Evolutionary conservation across 2,329 filamentous ascomycete species (phyloP), one percentile per base, ranked within the genome.

Genomic region (Trichoderma sp.): DNA sequence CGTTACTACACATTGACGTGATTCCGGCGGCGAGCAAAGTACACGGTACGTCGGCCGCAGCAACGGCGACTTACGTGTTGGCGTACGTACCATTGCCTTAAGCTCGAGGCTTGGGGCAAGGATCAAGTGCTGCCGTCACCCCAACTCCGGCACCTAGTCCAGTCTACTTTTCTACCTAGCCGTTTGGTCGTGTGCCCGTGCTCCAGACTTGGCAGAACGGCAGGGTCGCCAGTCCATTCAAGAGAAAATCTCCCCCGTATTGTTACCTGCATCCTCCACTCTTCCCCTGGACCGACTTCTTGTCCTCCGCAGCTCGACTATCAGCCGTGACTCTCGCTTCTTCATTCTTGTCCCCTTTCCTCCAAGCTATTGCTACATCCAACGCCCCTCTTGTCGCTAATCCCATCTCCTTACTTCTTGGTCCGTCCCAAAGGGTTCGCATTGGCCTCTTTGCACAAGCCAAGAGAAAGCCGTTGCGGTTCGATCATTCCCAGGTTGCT

Each of bases 1-100:
- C 3, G 39, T 18, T 18, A 43, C 39, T n/a, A n/a, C 39, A 43
- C 39, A 4, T 43, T 43, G 46, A 21, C n/a, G 46, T 49, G 46
- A 49, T 24, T 49, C 24, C 21, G 46, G 8, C 21, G 11, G 21
- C n/a, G 3, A 11, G 46, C 32, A 39, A 16, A 60, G 39, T 43
- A 60, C 16, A 30, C 24, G 37, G 39, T 59, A 43, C 37, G 26
- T n/a, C 37, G 21, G 58, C 30, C 52, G 60, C 21, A 39, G n/a
- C 51, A 30, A 30, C 5, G 24, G 51, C 16, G 51, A 46, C 63
- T 66, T 66, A 66, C 63, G 63, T 66, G 49, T 24, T n/a, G 51
- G 39, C 52, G 14, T 56, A 26, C 52, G 63, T 58, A 58, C 52
- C 63, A 58, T 37, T 21, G 46, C 26, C 4, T 39, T 16, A 58